These are phyloP conservation scores for Hyphodiscus sp. DNA, from an alignment of 2,329 filamentous ascomycete species.

Conservation along the genomic window DNA sequence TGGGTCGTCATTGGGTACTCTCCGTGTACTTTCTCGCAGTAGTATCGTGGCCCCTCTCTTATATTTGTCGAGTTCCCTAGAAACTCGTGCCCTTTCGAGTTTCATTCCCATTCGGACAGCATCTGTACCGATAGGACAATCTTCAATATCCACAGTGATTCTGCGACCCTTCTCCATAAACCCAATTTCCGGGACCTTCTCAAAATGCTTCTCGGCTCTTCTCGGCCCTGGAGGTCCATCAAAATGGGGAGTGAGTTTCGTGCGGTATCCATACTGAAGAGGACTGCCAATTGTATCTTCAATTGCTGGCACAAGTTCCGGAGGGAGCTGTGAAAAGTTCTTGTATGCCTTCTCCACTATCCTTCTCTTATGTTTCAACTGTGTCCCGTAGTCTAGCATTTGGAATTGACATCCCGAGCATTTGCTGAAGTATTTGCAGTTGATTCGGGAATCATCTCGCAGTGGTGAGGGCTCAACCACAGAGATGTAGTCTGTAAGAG, in stretches of 20 bases:
- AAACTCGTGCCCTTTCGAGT: conserved; percentile 71
- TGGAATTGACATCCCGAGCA: conserved; percentile 97
- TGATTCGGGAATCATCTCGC: conserved; percentile 70
- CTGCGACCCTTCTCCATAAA: conserved; percentile 84
- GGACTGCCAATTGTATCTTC: conserved; percentile 85
- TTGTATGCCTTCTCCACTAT: conserved; percentile 87
- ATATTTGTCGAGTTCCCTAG: conserved; percentile 63
- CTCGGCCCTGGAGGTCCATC: conserved; percentile 61
- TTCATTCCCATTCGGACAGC: conserved; percentile 75
- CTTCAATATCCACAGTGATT: conserved; percentile 85
- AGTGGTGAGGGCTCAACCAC: conserved; percentile 66
- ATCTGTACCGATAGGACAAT: conserved; percentile 90
- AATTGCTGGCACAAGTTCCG: conserved; percentile 67
- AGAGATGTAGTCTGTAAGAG: conserved; percentile 74
- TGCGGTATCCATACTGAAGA: conserved; percentile 87
- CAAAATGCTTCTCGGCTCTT: conserved; percentile 50
- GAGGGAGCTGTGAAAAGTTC: conserved; percentile 81
- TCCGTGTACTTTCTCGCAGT: conserved; percentile 75
- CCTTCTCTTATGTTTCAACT: conserved; percentile 75
- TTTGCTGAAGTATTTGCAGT: conserved; percentile 77
- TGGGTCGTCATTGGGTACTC: conserved; percentile 45
- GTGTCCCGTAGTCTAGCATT: conserved; percentile 85
- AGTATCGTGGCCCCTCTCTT: conserved; percentile 80
- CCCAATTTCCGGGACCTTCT: conserved; percentile 70
- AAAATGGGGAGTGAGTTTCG: conserved; percentile 96